Evolutionary conservation across 768 basidiomycete genomes (phyloP).

Genomic region (Boletus pseudopeckii): DNA sequence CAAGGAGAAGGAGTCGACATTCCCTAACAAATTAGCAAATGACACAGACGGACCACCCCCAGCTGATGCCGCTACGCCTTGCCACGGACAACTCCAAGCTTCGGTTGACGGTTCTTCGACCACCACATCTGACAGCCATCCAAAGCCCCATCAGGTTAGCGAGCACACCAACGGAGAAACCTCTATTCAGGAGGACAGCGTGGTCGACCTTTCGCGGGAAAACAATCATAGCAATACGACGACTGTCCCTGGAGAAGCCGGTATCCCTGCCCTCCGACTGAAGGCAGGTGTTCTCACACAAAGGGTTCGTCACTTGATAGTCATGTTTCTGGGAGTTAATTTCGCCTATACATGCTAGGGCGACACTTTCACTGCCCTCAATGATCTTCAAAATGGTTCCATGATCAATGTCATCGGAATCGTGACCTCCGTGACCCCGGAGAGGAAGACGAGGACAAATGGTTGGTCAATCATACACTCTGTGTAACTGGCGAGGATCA

Average conservation of each 20-base stretch:
- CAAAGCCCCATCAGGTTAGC: not conserved
- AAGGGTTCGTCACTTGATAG: slow-evolving; percentile 20
- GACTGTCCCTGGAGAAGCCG: not conserved
- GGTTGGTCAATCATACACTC: slow-evolving; percentile 20
- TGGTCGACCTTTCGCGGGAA: not conserved
- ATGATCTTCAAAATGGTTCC: slow-evolving; percentile 9
- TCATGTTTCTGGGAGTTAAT: not conserved
- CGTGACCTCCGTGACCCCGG: slow-evolving; percentile 17
- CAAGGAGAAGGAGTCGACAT: slow-evolving; percentile 3
- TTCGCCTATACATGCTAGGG: slow-evolving; percentile 17
- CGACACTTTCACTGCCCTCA: slow-evolving; percentile 23
- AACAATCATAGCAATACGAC: not conserved
- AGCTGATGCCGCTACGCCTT: not conserved
- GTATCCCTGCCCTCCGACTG: not conserved
- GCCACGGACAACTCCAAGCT: slow-evolving; percentile 2
- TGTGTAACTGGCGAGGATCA: not conserved
- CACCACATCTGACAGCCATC: not conserved
- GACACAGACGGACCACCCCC: not conserved
- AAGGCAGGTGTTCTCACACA: slow-evolving; percentile 27
- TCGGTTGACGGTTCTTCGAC: not conserved
- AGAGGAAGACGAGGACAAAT: slow-evolving; percentile 19
- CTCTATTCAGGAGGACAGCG: not conserved
- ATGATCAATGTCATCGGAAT: slow-evolving; percentile 33
- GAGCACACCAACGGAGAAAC: not conserved
- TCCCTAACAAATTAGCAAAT: not conserved